Evolutionary conservation across 2,329 filamentous ascomycete species (phyloP).

Genomic region (Alternaria brassicae): DNA sequence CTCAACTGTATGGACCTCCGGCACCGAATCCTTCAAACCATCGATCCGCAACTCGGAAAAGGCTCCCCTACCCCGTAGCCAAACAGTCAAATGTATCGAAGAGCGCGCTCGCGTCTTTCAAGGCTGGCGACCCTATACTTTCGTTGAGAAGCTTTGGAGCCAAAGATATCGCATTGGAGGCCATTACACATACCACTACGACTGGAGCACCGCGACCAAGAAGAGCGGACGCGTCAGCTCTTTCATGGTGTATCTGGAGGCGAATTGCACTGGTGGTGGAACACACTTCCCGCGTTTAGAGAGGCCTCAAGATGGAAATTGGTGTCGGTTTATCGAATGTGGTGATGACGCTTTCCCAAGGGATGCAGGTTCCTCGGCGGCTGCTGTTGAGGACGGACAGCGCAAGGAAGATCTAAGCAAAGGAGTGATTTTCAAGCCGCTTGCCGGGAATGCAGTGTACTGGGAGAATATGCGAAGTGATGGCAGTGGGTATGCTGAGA

Average conservation of each 20-base stretch:
- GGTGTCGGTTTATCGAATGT: constrained; percentile 67
- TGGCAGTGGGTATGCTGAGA: constrained; percentile 64
- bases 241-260: constrained; percentile 67
- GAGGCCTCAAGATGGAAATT: constrained; percentile 54
- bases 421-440: constrained; percentile 65
- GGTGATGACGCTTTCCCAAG: constrained; percentile 28
- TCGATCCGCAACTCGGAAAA: constrained; percentile 62
- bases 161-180: constrained; percentile 65
- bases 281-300: constrained; percentile 65
- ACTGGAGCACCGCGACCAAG: constrained; percentile 55
- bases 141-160: constrained; percentile 67
- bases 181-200: constrained; percentile 67
- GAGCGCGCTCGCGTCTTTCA: constrained; percentile 65
- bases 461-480: constrained; percentile 67
- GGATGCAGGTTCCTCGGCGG: not conserved
- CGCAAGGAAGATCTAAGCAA: constrained; percentile 27
- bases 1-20: constrained; percentile 62
- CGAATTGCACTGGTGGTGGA: constrained; percentile 63
- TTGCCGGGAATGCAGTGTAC: constrained; percentile 66
- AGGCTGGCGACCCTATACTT: constrained; percentile 65
- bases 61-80: constrained; percentile 48
- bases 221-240: constrained; percentile 57
- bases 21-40: constrained; percentile 57
- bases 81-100: constrained; percentile 65
- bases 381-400: not conserved